Evolutionary conservation across 345 rosid species (phyloP).

Genomic region (Arabidopsis thaliana): DNA sequence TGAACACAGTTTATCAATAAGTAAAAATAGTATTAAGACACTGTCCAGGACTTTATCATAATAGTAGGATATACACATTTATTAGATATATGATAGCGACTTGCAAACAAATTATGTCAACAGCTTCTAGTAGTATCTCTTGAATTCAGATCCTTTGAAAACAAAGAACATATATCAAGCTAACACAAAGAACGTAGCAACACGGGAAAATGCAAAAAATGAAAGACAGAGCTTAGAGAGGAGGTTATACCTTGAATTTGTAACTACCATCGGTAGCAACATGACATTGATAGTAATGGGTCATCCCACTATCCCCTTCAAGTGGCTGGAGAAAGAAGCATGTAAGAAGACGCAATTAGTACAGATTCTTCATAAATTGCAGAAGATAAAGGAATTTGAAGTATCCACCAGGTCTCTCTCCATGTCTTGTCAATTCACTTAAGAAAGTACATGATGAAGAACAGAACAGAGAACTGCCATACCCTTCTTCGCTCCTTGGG

Average conservation of each 20-base stretch:
- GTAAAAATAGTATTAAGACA: slow-evolving; percentile 2
- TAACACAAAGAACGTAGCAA: not conserved
- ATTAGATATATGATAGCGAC: not conserved
- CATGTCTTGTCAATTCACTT: not conserved
- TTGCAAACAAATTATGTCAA: not conserved
- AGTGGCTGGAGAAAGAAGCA: slow-evolving; percentile 45
- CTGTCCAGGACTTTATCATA: not conserved
- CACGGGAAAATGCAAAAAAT: no score
- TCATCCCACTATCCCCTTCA: slow-evolving; percentile 58
- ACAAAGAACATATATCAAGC: not conserved
- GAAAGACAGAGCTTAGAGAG: slow-evolving; percentile 1
- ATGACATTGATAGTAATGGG: slow-evolving; percentile 61
- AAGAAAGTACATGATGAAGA: not conserved
- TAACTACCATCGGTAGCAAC: slow-evolving; percentile 51
- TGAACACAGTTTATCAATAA: slow-evolving; percentile 25
- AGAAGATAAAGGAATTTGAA: no score
- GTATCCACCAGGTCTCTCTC: not conserved
- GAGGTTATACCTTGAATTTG: slow-evolving; percentile 58
- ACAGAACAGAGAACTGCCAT: not conserved
- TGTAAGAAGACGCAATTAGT: no score
- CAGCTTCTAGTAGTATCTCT: not conserved
- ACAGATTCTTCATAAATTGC: no score
- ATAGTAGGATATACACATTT: not conserved
- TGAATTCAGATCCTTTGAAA: not conserved
- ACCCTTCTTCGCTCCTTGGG: slow-evolving; percentile 17